Evolutionary conservation across 108 stramenopile genomes (phyloP).

Genomic region (Nitzschia inconspicua): DNA sequence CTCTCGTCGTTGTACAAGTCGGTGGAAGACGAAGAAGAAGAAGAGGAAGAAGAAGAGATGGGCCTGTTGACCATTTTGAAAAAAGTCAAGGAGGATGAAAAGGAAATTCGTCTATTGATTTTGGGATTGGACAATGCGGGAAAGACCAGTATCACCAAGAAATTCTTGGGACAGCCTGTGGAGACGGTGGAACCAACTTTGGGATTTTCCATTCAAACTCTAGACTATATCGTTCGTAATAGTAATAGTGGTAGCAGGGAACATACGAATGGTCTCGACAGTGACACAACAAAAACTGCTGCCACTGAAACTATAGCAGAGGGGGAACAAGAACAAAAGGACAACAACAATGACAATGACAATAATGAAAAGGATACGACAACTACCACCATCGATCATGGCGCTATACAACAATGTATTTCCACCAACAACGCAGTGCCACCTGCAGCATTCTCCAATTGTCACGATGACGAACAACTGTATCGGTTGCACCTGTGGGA

Average conservation of each 20-base stretch:
- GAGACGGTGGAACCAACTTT: constrained; percentile 94
- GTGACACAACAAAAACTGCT: neutral
- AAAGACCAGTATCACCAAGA: constrained; percentile 90
- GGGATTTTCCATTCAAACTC: constrained; percentile 97
- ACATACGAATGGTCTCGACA: neutral
- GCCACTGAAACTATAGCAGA: neutral
- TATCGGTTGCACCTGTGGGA: constrained; percentile 93
- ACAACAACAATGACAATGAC: neutral
- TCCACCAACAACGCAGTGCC: neutral
- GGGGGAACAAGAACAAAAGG: neutral
- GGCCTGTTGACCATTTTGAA: constrained; percentile 76
- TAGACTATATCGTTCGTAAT: constrained; percentile 71
- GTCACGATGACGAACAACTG: too few species aligned
- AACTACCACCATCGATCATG: too few species aligned
- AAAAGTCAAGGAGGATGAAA: constrained; percentile 96
- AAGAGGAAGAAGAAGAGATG: too few species aligned
- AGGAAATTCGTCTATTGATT: constrained; percentile 94
- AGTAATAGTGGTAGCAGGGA: neutral
- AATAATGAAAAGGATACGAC: neutral
- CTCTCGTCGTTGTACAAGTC: too few species aligned
- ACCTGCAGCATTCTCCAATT: neutral
- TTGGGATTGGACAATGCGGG: constrained; percentile 97
- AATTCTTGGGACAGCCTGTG: constrained; percentile 93
- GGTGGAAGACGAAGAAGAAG: too few species aligned
- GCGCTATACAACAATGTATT: too few species aligned